These are phyloP conservation scores for Aspergillus cavernicola DNA, from an alignment of 495 filamentous ascomycete genomes.

Conservation along the genomic window DNA sequence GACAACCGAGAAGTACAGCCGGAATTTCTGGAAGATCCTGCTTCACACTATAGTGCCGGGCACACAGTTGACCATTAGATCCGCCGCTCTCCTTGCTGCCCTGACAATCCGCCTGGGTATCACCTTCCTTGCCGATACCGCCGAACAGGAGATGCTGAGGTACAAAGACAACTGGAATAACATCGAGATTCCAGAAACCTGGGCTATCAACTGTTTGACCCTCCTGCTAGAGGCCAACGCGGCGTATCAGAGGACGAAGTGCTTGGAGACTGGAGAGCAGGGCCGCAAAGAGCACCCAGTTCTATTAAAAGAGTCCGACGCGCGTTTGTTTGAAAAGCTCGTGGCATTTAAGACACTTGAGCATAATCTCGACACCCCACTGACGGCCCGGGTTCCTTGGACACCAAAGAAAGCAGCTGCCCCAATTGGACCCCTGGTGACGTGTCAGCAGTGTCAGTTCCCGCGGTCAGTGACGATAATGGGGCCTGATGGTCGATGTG, in stretches of 20 bases:
- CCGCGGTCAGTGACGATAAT: constrained; percentile 47
- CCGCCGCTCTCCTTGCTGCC: constrained; percentile 42
- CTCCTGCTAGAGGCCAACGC: constrained; percentile 42
- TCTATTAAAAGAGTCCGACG: constrained; percentile 33
- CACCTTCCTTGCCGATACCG: constrained; percentile 29
- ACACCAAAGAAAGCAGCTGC: constrained; percentile 36
- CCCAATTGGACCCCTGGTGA: constrained; percentile 31
- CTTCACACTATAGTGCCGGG: constrained; percentile 42
- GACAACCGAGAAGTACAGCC: constrained; percentile 21
- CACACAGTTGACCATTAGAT: constrained; percentile 37
- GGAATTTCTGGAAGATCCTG: constrained; percentile 41
- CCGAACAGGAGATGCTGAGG: constrained; percentile 33
- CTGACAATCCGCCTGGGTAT: constrained; percentile 42
- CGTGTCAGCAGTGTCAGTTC: constrained; percentile 37
- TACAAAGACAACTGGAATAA: constrained; percentile 39
- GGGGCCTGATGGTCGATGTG: constrained; percentile 22
- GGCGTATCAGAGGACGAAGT: constrained; percentile 20
- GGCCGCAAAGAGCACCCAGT: background rate
- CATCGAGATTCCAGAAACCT: constrained; percentile 42
- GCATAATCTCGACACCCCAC: constrained; percentile 35
- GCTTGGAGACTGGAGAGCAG: no score
- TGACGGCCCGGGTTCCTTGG: constrained; percentile 36
- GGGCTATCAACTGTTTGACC: constrained; percentile 38
- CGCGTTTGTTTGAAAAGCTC: constrained; percentile 34
- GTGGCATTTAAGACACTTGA: constrained; percentile 47